Evolutionary conservation across 1,284 basidiomycete genomes (phyloP).

Genomic region (Ganoderma sinense): DNA sequence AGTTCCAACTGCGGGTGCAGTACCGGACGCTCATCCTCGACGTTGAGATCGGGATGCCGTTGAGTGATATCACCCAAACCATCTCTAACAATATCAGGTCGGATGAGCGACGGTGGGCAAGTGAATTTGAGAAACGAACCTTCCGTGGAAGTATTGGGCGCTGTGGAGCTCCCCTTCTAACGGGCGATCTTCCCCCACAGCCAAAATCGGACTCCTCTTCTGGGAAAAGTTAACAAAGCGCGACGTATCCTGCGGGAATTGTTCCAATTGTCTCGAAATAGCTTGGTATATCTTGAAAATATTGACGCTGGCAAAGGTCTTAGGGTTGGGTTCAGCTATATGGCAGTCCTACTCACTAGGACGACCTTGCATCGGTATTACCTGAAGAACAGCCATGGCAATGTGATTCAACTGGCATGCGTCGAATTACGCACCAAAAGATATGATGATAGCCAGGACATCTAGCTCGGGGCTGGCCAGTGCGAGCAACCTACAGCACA

Average conservation of each 20-base stretch:
- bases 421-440: slow-evolving; percentile 66
- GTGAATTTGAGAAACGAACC: slow-evolving; percentile 46
- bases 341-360: slow-evolving; percentile 56
- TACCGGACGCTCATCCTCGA: slow-evolving; percentile 43
- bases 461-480: slow-evolving; percentile 81
- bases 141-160: slow-evolving; percentile 90
- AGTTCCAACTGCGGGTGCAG: slow-evolving; percentile 59
- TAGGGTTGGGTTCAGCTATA: too few species aligned
- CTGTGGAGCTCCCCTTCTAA: slow-evolving; percentile 80
- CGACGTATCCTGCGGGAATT: slow-evolving; percentile 58
- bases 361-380: slow-evolving; percentile 72
- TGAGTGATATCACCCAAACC: slow-evolving; percentile 80
- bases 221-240: slow-evolving; percentile 70
- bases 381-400: slow-evolving; percentile 47
- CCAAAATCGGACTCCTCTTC: slow-evolving; percentile 64
- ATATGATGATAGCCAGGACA: slow-evolving; percentile 78
- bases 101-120: not conserved
- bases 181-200: slow-evolving; percentile 74
- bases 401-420: not conserved
- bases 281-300: slow-evolving; percentile 82
- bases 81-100: slow-evolving; percentile 56
- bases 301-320: slow-evolving; percentile 60
- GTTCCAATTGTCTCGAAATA: slow-evolving; percentile 70
- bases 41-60: slow-evolving; percentile 78
- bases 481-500: slow-evolving; percentile 60